Base-by-base conservation (phyloP, 2,329 filamentous ascomycete genomes). In the Cordyceps militaris region DNA sequence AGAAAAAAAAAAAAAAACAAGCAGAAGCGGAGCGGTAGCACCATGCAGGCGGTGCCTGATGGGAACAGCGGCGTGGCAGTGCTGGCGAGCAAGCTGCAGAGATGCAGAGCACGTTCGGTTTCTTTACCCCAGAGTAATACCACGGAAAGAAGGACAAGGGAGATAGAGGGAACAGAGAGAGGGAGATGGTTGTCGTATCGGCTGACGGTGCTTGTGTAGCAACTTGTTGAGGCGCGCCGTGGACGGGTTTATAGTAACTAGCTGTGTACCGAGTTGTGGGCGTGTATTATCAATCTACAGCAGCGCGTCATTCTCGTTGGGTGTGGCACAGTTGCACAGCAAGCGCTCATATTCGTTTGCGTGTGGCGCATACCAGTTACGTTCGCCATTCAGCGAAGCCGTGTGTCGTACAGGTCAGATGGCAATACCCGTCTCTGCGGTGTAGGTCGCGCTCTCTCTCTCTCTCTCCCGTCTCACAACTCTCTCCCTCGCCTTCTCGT, bases 31-130 rank as follows among this genome's bases (percentile, higher is more conserved):
- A 47, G 19, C 13, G 24, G 48, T 26, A 40, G 48, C 34, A 40
- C 23, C 32, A 52, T 30, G 36, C 49, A 52, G 32, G 32, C 48
- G 32, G 48, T 40, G n/a, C 32, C 21, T 10, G 48, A 52, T 52
- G 36, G 34, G 49, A 40, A 40, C 28, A 28, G 34, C 21, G n/a
- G 49, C 34, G 49, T 52, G 49, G 49, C n/a, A 52, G 49, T 52
- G 49, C 49, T 52, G 30, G 16, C 14, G 24, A 47, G 23, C 4
- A 49, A 49, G 28, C 32, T 23, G 34, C 23, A 36, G 14, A 40
- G 23, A 52, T 42, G 49, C 36, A 52, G 49, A 42, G 49, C 49
- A 52, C 49, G 28, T 49, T 13, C 19, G 16, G 13, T 11, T 46
- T 34, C 28, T 10, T 21, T 38, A 21, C 21, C 48, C 32, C 32